phyloP scores from a whole-genome alignment of 2,329 filamentous ascomycete species.

The Penicillium sp. region DNA sequence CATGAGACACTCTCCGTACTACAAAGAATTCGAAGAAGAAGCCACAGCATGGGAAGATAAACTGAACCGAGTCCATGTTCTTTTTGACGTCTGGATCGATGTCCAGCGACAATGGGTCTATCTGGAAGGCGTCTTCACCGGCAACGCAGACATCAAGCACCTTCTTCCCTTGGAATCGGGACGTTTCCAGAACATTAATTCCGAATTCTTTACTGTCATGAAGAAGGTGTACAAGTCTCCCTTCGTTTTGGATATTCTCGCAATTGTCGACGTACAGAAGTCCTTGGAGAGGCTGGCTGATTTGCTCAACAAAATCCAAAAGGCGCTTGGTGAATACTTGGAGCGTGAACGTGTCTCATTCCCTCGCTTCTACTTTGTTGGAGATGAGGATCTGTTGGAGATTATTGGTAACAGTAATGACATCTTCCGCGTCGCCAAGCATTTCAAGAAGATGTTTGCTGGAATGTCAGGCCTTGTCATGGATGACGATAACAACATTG shows the following conservation, averaged over 20 bases:
- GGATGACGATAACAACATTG: constrained; percentile 85
- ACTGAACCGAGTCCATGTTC: constrained; percentile 90
- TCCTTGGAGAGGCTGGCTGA: constrained; percentile 95
- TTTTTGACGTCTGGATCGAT: constrained; percentile 99
- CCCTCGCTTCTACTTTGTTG: constrained; percentile 98
- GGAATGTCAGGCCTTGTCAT: constrained; percentile 86
- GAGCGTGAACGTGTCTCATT: constrained; percentile 97
- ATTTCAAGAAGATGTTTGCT: constrained; percentile 99
- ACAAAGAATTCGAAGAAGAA: constrained; percentile 98
- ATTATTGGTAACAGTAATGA: constrained; percentile 99
- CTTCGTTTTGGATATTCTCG: constrained; percentile 90
- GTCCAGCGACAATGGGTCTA: constrained; percentile 99
- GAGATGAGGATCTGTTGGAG: constrained; percentile 95
- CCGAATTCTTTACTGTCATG: constrained; percentile 98
- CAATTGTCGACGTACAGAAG: constrained; percentile 93
- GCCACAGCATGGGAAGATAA: constrained; percentile 97
- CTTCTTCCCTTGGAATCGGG: constrained; percentile 93
- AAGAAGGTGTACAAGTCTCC: constrained; percentile 98
- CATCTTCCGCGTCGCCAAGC: constrained; percentile 91
- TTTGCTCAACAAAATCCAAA: constrained; percentile 97
- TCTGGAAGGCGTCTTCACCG: constrained; percentile 96
- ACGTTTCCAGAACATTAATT: constrained; percentile 98
- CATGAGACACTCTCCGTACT: constrained; percentile 98
- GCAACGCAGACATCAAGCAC: constrained; percentile 98
- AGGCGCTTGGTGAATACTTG: constrained; percentile 95